Conservation (phyloP, 1,139 yeast species). For the Suhomyces coccinellae region DNA sequence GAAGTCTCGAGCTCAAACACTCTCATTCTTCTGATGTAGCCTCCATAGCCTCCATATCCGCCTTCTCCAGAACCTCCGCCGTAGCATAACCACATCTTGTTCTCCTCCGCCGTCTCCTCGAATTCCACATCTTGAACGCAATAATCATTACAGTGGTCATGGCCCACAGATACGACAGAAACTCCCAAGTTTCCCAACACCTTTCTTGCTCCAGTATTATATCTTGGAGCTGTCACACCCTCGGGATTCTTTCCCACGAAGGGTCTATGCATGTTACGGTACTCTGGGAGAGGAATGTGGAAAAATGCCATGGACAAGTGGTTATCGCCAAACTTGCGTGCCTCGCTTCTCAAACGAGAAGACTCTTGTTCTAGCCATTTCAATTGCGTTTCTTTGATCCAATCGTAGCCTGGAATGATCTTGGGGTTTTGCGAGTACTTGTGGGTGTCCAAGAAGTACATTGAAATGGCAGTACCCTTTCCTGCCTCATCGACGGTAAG, state of each 20-base stretch:
- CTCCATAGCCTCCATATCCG: slow-evolving; percentile 91
- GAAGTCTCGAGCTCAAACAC: slow-evolving; percentile 63
- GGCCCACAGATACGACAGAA: slow-evolving; percentile 77
- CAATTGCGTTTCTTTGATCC: slow-evolving; percentile 75
- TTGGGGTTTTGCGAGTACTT: slow-evolving; percentile 65
- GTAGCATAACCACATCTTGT: slow-evolving; percentile 79
- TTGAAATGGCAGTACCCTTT: slow-evolving; percentile 48
- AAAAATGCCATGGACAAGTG: slow-evolving; percentile 84
- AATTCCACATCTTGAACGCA: slow-evolving; percentile 55
- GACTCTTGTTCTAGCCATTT: slow-evolving; percentile 53
- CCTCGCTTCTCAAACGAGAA: slow-evolving; percentile 29
- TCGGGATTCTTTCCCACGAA: slow-evolving; percentile 65
- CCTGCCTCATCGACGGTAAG: slow-evolving; percentile 50
- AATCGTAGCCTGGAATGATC: slow-evolving; percentile 77
- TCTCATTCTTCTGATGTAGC: slow-evolving; percentile 74
- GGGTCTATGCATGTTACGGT: slow-evolving; percentile 46
- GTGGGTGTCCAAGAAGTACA: slow-evolving; percentile 85
- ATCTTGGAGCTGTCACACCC: slow-evolving; percentile 73
- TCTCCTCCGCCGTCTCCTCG: slow-evolving; percentile 24
- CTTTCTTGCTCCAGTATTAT: slow-evolving; percentile 64
- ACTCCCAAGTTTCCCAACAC: slow-evolving; percentile 65
- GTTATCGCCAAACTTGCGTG: slow-evolving; percentile 35
- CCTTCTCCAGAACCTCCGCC: slow-evolving; percentile 96
- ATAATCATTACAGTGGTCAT: slow-evolving; percentile 92
- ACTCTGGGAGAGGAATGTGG: slow-evolving; percentile 92